Percentiles rank a stretch among this genome's conserved stretches.
These are phyloP conservation scores for Stagonosporopsis vannaccii DNA, from an alignment of 2,329 filamentous ascomycete species.

Conservation along the genomic window DNA sequence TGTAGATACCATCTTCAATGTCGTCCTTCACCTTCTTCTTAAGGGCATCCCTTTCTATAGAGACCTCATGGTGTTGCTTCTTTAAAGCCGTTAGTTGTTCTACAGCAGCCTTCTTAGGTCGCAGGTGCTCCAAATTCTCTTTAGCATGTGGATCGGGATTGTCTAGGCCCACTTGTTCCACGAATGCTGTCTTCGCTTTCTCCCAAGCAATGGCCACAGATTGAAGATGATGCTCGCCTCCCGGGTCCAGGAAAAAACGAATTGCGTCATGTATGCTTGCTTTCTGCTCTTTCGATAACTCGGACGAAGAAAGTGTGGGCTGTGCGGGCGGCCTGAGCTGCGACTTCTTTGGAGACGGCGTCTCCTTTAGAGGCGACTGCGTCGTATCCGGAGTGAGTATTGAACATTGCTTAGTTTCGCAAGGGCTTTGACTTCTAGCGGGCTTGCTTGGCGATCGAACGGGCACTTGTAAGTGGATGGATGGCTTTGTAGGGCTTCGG, in stretches of 20 bases:
- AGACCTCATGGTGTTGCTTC: constrained; percentile 26
- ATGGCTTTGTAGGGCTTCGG: constrained; percentile 13
- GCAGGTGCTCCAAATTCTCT: constrained; percentile 34
- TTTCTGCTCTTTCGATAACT: constrained; percentile 37
- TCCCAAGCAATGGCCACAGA: constrained; percentile 31
- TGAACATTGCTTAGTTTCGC: constrained; percentile 23
- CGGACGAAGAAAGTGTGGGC: constrained; percentile 28
- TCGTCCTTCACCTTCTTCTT: constrained; percentile 42
- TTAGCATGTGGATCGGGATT: constrained; percentile 28
- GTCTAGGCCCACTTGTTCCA: constrained; percentile 31
- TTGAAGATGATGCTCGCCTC: constrained; percentile 34
- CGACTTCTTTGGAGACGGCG: constrained; percentile 21
- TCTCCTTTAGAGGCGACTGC: constrained; percentile 22
- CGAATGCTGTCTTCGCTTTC: constrained; percentile 33
- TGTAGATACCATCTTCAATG: constrained; percentile 37
- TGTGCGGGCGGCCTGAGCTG: constrained; percentile 9
- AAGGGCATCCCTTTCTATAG: constrained; percentile 28
- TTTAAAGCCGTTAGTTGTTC: constrained; percentile 37
- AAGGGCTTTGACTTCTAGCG: constrained; percentile 24
- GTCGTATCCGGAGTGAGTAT: constrained; percentile 30
- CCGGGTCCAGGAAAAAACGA: constrained; percentile 34
- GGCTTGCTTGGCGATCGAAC: constrained; percentile 39
- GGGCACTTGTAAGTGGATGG: constrained; percentile 24
- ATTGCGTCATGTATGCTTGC: constrained; percentile 28
- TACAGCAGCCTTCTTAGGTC: constrained; percentile 40